Base-by-base conservation (phyloP, 805 yeast genomes). In the Candida pseudoglaebosa region DNA sequence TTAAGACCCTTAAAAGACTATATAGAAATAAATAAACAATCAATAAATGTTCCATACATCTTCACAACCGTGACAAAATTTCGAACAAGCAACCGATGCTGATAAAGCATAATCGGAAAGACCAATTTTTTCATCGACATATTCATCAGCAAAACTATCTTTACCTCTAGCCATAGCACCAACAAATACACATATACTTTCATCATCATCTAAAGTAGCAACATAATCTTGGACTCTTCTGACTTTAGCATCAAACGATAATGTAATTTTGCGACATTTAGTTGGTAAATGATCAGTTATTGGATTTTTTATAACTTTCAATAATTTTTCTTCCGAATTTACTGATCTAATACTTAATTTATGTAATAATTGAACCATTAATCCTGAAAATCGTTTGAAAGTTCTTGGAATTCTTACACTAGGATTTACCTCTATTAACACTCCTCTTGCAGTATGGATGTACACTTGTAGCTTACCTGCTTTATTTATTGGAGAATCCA, bases 161-260 rank as follows among this genome's bases (percentile, higher is more conserved):
- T 84, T 84, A 56, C 99, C 99, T 62, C 97, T 82, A 15, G 99
- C 99, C 96, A 93, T 93, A 34, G 99, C 96, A 58, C 99, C 99
- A 34, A 93, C 97, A 63, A 93, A 93, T 19, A 93, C 97, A 73
- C 99, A 93, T 51, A 93, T 82, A 57, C 95, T 85, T 68, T 93
- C 96, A 56, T 87, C 95, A 2, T 79, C 81, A 51, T 80, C 95
- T 51, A 93, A 69, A 42, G 82, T 82, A 13, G 61, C 62, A 28
- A 90, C 90, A 59, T 87, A 90, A 56, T 90, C 96, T 62, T 88
- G 95, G 3, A 88, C 96, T 50, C 89, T 76, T 48, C 78, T 77
- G 36, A 91, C 87, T 45, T 84, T 82, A 12, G 98, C 95, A 58
- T 93, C 98, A 50, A 87, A 88, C 4, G 95, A 85, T 45, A 93